These are phyloP conservation scores for Acorus calamus DNA, from an alignment of 106 monocot species.

Conservation along the genomic window DNA sequence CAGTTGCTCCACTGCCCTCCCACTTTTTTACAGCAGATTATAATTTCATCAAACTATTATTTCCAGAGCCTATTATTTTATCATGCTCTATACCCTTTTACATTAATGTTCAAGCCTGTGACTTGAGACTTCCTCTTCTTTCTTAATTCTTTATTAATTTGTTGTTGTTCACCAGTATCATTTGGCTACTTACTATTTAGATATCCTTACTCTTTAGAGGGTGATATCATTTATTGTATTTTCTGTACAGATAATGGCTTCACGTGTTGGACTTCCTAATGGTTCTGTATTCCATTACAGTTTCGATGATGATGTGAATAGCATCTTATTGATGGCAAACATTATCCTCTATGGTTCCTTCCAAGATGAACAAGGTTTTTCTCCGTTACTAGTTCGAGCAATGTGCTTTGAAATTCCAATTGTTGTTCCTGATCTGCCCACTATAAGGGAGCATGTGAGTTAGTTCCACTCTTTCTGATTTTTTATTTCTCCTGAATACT, in stretches of 20 bases:
- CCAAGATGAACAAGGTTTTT: constrained; percentile 72
- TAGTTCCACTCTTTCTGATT: neutral
- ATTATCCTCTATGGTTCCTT: constrained; percentile 71
- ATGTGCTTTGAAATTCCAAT: constrained; percentile 79
- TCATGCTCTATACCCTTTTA: too few species aligned
- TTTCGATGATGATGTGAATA: constrained; percentile 52
- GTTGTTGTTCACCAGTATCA: too few species aligned
- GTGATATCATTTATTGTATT: constrained; percentile 1
- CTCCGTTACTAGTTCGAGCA: constrained; percentile 63
- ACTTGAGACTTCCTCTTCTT: too few species aligned
- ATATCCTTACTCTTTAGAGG: too few species aligned
- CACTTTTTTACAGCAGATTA: too few species aligned
- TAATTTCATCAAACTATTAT: too few species aligned
- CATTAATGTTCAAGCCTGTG: too few species aligned
- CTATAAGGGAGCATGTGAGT: constrained; percentile 72
- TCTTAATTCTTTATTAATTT: too few species aligned
- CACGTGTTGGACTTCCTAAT: constrained; percentile 44
- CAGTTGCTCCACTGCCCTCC: too few species aligned
- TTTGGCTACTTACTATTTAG: too few species aligned
- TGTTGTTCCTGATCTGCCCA: constrained; percentile 62
- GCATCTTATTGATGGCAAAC: constrained; percentile 50
- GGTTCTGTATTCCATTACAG: constrained; percentile 54
- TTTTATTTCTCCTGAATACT: neutral
- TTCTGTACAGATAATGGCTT: constrained; percentile 52
- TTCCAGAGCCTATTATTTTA: too few species aligned